Evolutionary conservation across 352 stramenopile species (phyloP).

Genomic region (Pythium pyrilobum): DNA sequence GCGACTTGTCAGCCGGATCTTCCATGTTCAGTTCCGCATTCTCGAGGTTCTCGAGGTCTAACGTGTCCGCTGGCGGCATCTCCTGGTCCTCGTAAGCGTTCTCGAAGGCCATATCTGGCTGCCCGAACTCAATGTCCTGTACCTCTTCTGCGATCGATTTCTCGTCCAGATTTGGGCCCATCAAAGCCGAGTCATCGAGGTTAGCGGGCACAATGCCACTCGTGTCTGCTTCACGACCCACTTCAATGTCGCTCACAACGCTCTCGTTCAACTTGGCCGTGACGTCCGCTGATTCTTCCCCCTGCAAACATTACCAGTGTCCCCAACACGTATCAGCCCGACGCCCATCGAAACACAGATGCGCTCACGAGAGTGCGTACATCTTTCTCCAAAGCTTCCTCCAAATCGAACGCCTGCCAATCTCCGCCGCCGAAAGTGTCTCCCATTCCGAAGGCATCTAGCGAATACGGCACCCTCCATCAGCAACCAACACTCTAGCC

Average conservation of each 20-base stretch:
- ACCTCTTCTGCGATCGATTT: conserved; percentile 43
- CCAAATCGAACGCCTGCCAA: conserved; percentile 81
- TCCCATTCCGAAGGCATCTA: conserved; percentile 63
- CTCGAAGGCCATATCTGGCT: conserved; percentile 49
- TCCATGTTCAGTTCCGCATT: conserved; percentile 28
- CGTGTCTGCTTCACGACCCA: conserved; percentile 63
- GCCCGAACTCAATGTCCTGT: conserved; percentile 27
- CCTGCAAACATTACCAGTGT: not conserved
- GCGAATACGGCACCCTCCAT: not conserved
- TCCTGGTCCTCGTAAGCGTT: conserved; percentile 58
- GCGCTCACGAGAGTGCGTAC: not conserved
- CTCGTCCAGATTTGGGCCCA: conserved; percentile 30
- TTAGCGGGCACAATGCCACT: conserved; percentile 30
- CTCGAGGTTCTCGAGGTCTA: conserved; percentile 56
- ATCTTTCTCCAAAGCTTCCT: conserved; percentile 56
- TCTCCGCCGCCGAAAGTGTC: conserved; percentile 75
- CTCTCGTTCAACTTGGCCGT: conserved; percentile 47
- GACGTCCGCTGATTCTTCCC: conserved; percentile 9
- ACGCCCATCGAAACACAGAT: not conserved
- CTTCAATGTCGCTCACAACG: conserved; percentile 76
- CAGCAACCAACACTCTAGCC: not conserved
- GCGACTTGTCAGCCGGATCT: conserved; percentile 31
- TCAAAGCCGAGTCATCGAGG: conserved; percentile 49
- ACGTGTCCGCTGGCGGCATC: conserved; percentile 21
- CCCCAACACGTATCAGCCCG: not conserved